Evolutionary conservation across 371 early-diverging fungal genomes (phyloP).

Genomic region (Conidiobolus incongruus): DNA sequence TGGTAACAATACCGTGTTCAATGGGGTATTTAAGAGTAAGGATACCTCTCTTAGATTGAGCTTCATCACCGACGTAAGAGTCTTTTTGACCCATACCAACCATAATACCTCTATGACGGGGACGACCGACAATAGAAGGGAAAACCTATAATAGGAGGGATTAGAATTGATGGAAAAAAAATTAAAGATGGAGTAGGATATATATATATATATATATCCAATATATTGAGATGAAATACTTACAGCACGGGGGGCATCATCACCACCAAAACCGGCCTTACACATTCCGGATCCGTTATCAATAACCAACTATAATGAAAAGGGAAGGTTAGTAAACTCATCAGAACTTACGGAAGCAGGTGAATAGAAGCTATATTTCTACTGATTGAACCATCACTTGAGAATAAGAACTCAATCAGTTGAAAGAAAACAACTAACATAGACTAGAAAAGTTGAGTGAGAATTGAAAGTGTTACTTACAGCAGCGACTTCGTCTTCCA

Average conservation of each 20-base stretch:
- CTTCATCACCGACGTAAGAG: constrained; percentile 99
- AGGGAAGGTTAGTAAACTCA: neutral
- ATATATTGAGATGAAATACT: constrained; percentile 14
- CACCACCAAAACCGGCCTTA: constrained; percentile 99
- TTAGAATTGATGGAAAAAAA: neutral
- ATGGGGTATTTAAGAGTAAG: constrained; percentile 98
- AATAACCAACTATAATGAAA: constrained; percentile 26
- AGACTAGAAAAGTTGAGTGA: neutral
- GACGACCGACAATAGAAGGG: constrained; percentile 98
- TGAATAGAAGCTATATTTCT: neutral
- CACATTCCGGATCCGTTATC: constrained; percentile 99
- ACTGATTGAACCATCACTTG: neutral
- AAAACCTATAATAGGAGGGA: constrained; percentile 40
- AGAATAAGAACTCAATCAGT: neutral
- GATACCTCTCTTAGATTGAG: constrained; percentile 99
- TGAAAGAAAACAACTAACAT: neutral
- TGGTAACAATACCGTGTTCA: constrained; percentile 99
- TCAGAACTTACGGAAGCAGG: neutral
- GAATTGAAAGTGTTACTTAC: constrained; percentile 4
- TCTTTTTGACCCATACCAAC: constrained; percentile 99
- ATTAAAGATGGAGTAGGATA: neutral
- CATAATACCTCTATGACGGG: constrained; percentile 99
- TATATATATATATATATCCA: neutral
- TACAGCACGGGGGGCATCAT: constrained; percentile 99
- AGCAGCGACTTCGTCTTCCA: constrained; percentile 12